Conservation (phyloP, 108 stramenopile species). For the Fragilaria crotonensis region DNA sequence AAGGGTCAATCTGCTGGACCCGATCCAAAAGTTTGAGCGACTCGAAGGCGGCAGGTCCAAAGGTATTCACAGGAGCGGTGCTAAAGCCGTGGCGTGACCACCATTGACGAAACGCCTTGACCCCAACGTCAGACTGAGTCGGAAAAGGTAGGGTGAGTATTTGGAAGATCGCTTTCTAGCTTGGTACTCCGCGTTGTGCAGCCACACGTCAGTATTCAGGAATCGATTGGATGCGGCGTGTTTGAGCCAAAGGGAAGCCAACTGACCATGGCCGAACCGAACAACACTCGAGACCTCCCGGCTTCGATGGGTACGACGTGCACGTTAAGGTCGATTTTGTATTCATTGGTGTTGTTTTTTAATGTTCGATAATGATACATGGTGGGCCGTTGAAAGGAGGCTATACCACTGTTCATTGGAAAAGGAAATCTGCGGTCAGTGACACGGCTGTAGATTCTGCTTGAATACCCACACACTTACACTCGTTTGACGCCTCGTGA, state of each 20-base stretch:
- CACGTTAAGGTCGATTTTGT: conserved; percentile 18
- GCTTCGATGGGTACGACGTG: conserved; percentile 22
- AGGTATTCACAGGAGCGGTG: conserved; percentile 6
- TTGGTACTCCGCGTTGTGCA: conserved; percentile 35
- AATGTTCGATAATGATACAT: conserved; percentile 33
- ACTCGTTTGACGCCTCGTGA: conserved; percentile 18
- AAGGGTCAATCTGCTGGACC: conserved; percentile 10
- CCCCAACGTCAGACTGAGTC: conserved; percentile 22
- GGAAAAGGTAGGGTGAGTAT: conserved; percentile 21
- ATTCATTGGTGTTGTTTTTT: conserved; percentile 3
- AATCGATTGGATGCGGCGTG: conserved; percentile 35
- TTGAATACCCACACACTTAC: conserved; percentile 4
- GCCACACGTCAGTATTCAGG: conserved; percentile 40
- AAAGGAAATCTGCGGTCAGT: too few relatives aligned
- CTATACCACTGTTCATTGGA: conserved; percentile 16
- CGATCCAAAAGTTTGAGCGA: conserved; percentile 4
- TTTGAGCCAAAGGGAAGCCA: conserved; percentile 22
- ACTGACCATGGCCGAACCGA: conserved; percentile 4
- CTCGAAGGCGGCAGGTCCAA: background rate
- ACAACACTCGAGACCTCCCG: conserved; percentile 28
- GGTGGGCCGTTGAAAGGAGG: conserved; percentile 32
- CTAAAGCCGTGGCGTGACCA: conserved; percentile 5
- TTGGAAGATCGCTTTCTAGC: conserved; percentile 8
- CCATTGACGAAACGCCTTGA: conserved; percentile 15
- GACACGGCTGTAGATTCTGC: too few relatives aligned